Evolutionary conservation across 2,329 filamentous ascomycete genomes (phyloP), one percentile per base, ranked within the genome.

Genomic region (Ploettnerulaceae sp.): DNA sequence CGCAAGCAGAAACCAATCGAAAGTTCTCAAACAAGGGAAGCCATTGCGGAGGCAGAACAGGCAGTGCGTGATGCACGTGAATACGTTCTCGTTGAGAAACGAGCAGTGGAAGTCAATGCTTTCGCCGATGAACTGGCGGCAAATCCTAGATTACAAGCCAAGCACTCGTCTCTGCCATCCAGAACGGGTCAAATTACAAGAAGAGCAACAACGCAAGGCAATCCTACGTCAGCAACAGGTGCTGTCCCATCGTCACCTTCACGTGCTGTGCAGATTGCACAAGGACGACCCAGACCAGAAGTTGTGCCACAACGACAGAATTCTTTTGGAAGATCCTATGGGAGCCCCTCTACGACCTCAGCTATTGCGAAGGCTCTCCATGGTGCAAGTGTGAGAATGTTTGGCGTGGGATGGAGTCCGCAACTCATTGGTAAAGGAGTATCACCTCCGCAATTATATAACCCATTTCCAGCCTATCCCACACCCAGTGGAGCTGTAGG

Each of bases 291-390:
- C 37, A 71, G 77, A 51, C 72, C 79, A 20, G 78, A 84, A 44
- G 62, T 69, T 4, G 60, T 69, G 2, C 86, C 91, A 61, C 78
- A 86, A 49, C 84, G 88, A 8, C 82, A 81, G 56, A 80, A 79
- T 24, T 95, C 91, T 0, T 91, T 90, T 61, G 89, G 95, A 54
- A 53, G 77, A 51, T 58, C 54, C 79, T 58, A 89, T 57, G 83
- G 82, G 20, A 77, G 79, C 25, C 78, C 82, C 32, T 93, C 87
- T 7, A 90, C 89, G 8, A 44, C 41, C 14, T 95, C 90, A 22
- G 89, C 90, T 40, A 90, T 98, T 43, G 89, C 89, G 12, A 96
- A 95, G 66, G 93, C 91, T 1, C 84, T 98, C 47, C 91, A 95
- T 57, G 89, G 94, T 72, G 93, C 93, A 15, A 96, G 90, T 62